Percentiles rank a stretch among this genome's conserved stretches.
phyloP scores from a whole-genome alignment of 768 basidiomycete genomes.

The Baorangia bicolor region DNA sequence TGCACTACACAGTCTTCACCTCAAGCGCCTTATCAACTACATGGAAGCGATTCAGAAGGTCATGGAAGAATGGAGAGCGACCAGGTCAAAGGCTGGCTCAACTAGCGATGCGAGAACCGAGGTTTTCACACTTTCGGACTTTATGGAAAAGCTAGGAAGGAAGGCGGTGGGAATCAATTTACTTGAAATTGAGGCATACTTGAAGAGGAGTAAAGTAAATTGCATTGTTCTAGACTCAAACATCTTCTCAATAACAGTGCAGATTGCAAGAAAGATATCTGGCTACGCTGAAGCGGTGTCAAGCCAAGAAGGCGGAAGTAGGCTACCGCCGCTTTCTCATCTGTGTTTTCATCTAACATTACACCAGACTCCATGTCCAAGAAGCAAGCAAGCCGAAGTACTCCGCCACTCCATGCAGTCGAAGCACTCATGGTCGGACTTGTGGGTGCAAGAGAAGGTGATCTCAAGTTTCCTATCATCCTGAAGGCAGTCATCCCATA shows the following conservation, averaged over 20 bases:
- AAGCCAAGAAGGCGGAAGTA: slow-evolving; percentile 39
- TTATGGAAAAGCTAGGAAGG: slow-evolving; percentile 64
- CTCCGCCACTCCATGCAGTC: slow-evolving; percentile 77
- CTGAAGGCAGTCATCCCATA: background rate
- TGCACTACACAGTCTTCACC: slow-evolving; percentile 67
- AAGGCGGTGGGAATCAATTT: slow-evolving; percentile 77
- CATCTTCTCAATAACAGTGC: background rate
- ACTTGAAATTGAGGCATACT: slow-evolving; percentile 76
- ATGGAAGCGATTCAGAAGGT: slow-evolving; percentile 67
- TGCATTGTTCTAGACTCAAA: background rate
- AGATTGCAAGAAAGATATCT: slow-evolving; percentile 81
- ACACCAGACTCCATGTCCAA: slow-evolving; percentile 6
- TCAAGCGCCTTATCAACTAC: slow-evolving; percentile 76
- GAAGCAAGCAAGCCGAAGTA: slow-evolving; percentile 35
- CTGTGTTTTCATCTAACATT: background rate
- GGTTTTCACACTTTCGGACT: slow-evolving; percentile 65
- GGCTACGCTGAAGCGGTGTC: slow-evolving; percentile 71
- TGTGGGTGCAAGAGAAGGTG: slow-evolving; percentile 76
- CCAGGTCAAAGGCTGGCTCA: slow-evolving; percentile 17
- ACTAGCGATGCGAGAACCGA: slow-evolving; percentile 38
- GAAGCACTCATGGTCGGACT: slow-evolving; percentile 78
- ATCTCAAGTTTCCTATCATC: background rate
- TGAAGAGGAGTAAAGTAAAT: slow-evolving; percentile 87
- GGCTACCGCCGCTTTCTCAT: background rate
- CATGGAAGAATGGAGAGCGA: slow-evolving; percentile 48